Conservation (phyloP, 495 filamentous ascomycete genomes). For the Umbilicaria muhlenbergii region DNA sequence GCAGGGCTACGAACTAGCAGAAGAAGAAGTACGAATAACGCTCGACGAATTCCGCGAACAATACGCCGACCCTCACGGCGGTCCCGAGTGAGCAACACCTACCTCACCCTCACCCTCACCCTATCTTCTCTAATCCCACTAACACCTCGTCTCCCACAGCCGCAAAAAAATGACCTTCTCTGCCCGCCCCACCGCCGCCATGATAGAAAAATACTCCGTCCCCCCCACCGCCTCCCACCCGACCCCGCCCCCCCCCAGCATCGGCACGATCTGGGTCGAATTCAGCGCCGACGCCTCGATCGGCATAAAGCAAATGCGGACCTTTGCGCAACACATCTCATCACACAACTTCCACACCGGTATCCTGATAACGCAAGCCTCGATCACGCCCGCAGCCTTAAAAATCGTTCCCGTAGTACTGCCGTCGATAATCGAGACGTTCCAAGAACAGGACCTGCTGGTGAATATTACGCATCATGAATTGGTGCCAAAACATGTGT, state of each 20-base stretch:
- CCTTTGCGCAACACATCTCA: slow-evolving; percentile 67
- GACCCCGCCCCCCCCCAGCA: slow-evolving; percentile 45
- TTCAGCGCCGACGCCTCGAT: slow-evolving; percentile 65
- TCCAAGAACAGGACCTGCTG: slow-evolving; percentile 85
- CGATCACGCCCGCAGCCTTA: slow-evolving; percentile 70
- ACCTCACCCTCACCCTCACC: not conserved
- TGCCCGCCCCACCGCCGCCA: slow-evolving; percentile 61
- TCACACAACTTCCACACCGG: slow-evolving; percentile 71
- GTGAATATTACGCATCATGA: slow-evolving; percentile 98
- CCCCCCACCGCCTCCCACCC: slow-evolving; percentile 47
- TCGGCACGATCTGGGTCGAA: slow-evolving; percentile 85
- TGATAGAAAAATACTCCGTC: slow-evolving; percentile 69
- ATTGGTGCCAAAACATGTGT: slow-evolving; percentile 83
- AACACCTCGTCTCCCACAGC: slow-evolving; percentile 29
- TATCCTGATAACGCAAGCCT: slow-evolving; percentile 69
- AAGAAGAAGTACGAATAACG: slow-evolving; percentile 72
- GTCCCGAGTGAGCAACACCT: slow-evolving; percentile 42
- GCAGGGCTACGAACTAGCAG: slow-evolving; percentile 82
- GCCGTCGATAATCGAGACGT: slow-evolving; percentile 73
- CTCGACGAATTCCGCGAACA: slow-evolving; percentile 56
- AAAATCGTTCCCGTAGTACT: slow-evolving; percentile 63
- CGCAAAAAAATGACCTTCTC: slow-evolving; percentile 75
- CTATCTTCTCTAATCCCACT: slow-evolving; percentile 7
- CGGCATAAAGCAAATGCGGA: slow-evolving; percentile 80
- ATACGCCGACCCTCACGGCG: slow-evolving; percentile 53